Percentiles rank a stretch among this genome's conserved stretches.
Evolutionary conservation across 2,329 filamentous ascomycete species (phyloP).

Genomic region (Epichloe aotearoae): DNA sequence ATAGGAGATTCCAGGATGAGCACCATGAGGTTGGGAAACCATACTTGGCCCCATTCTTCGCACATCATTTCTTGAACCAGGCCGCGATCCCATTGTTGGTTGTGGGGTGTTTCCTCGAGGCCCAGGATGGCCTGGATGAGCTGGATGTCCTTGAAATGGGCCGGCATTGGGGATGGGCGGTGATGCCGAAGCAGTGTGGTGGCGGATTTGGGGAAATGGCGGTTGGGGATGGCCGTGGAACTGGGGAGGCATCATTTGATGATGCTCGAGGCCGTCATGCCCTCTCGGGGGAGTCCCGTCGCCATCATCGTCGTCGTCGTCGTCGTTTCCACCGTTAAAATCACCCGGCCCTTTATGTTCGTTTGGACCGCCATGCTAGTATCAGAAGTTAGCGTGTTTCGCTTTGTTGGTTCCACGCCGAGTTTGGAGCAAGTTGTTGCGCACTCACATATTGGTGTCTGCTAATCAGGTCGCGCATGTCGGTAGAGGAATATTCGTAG

Average conservation of each 20-base stretch:
- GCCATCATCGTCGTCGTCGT: conserved; percentile 64
- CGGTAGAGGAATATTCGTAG: conserved; percentile 89
- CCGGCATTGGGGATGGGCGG: conserved; percentile 74
- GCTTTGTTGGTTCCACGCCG: background rate
- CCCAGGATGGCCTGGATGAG: conserved; percentile 24
- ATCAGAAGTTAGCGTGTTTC: conserved; percentile 6
- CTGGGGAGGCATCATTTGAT: conserved; percentile 57
- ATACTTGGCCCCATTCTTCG: conserved; percentile 65
- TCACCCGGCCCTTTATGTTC: conserved; percentile 94
- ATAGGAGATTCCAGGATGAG: conserved; percentile 55
- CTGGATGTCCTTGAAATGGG: conserved; percentile 44
- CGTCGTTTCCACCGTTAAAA: conserved; percentile 77
- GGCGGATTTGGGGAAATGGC: conserved; percentile 69
- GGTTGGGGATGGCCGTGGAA: conserved; percentile 45
- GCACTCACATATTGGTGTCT: conserved; percentile 79
- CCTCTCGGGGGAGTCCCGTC: conserved; percentile 59
- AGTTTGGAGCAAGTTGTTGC: background rate
- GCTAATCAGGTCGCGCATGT: conserved; percentile 81
- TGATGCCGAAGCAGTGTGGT: conserved; percentile 73
- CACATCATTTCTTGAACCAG: conserved; percentile 64
- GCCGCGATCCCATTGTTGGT: conserved; percentile 52
- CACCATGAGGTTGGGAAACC: conserved; percentile 50
- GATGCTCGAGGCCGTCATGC: conserved; percentile 43
- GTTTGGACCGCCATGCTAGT: conserved; percentile 77
- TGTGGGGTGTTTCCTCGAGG: conserved; percentile 70